phyloP scores from a whole-genome alignment of 257 asterid genomes.

The Solanum tarijense region DNA sequence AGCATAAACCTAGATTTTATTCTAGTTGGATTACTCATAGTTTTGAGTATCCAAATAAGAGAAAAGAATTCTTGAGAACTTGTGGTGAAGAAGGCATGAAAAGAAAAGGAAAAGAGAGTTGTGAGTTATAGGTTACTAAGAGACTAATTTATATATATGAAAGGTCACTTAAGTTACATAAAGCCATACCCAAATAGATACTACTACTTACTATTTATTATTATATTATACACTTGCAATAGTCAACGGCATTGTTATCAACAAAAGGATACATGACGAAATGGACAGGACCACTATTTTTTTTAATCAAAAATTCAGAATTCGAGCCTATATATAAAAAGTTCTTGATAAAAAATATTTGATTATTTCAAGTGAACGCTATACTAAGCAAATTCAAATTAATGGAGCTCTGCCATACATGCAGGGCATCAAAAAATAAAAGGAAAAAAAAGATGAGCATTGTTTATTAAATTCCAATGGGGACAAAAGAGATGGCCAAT shows the following conservation, averaged over 20 bases:
- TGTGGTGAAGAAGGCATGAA: not conserved
- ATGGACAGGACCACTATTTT: not conserved
- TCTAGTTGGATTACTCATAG: constrained; percentile 5
- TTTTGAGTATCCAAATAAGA: not conserved
- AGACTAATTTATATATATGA: not conserved
- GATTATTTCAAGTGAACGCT: too few relatives aligned
- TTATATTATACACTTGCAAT: not conserved
- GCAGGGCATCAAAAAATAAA: too few relatives aligned
- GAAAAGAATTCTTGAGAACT: not conserved
- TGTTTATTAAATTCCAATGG: not conserved
- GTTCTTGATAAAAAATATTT: not conserved
- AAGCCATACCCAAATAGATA: not conserved
- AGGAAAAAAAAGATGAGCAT: not conserved
- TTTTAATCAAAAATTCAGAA: fast-evolving
- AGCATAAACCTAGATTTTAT: constrained; percentile 6
- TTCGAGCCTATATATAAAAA: not conserved
- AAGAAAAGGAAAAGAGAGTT: not conserved
- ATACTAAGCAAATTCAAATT: too few relatives aligned
- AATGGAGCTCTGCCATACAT: too few relatives aligned
- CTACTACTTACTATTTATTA: not conserved
- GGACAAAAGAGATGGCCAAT: not conserved
- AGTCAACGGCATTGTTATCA: not conserved
- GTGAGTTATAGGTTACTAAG: not conserved
- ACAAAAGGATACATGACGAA: not conserved
- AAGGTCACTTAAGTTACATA: not conserved